Percentiles rank a stretch among this genome's conserved stretches.
Conservation (phyloP, 345 rosid genomes). For the Sisymbrium irio region DNA sequence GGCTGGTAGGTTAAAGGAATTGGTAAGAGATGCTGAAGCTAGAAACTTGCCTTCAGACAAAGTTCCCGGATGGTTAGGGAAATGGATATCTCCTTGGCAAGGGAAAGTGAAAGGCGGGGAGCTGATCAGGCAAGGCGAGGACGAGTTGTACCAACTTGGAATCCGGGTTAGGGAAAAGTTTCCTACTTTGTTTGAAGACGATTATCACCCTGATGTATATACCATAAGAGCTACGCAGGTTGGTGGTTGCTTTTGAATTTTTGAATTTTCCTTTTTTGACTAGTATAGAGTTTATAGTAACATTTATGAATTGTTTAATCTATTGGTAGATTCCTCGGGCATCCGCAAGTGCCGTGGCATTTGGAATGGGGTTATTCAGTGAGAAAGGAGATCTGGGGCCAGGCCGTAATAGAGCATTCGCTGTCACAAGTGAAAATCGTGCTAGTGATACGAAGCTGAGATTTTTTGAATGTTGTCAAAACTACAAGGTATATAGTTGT, state of each 20-base stretch:
- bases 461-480: slow-evolving; percentile 78
- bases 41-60: slow-evolving; percentile 39
- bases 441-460: slow-evolving; percentile 84
- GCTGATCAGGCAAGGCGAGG: slow-evolving; percentile 69
- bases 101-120: slow-evolving; percentile 88
- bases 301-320: neutral
- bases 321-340: slow-evolving; percentile 77
- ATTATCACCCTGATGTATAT: slow-evolving; percentile 88
- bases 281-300: neutral
- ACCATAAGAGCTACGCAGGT: slow-evolving; percentile 83
- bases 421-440: slow-evolving; percentile 89
- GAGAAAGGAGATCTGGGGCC: slow-evolving; percentile 82
- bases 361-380: slow-evolving; percentile 92
- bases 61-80: slow-evolving; percentile 66
- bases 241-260: neutral
- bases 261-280: neutral
- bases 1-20: slow-evolving; percentile 57
- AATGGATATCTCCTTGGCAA: slow-evolving; percentile 84
- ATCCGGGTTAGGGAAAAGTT: slow-evolving; percentile 68
- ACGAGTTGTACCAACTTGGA: slow-evolving; percentile 75
- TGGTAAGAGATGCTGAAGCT: slow-evolving; percentile 58
- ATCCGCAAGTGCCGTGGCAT: slow-evolving; percentile 96
- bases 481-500: slow-evolving; percentile 72
- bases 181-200: slow-evolving; percentile 65
- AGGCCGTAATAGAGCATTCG: slow-evolving; percentile 72